phyloP scores from a whole-genome alignment of 495 filamentous ascomycete species.

The Penicillium salamii region DNA sequence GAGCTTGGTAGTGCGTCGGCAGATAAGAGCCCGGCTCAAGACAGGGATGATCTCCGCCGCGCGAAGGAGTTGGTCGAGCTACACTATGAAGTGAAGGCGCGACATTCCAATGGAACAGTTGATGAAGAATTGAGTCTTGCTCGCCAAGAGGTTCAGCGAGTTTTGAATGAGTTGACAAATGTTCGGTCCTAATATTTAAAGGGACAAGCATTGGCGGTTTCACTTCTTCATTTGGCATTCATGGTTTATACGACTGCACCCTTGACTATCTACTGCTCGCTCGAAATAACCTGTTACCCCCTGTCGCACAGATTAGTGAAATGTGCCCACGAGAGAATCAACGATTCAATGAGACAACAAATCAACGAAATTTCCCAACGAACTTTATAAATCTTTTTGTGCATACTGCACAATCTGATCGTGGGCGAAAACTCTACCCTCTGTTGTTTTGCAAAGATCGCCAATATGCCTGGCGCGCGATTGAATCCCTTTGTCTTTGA shows the following conservation, averaged over 20 bases:
- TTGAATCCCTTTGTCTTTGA: conserved; percentile 22
- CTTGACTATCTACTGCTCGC: neutral
- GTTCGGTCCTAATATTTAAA: neutral
- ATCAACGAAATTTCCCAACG: neutral
- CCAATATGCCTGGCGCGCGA: conserved; percentile 10
- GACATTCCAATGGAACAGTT: conserved; percentile 35
- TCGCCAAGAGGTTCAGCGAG: conserved; percentile 42
- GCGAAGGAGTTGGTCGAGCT: conserved; percentile 58
- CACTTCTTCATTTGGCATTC: too few relatives aligned
- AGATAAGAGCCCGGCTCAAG: conserved; percentile 3
- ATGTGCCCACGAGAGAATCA: neutral
- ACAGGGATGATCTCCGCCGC: conserved; percentile 44
- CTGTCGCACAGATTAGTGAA: neutral
- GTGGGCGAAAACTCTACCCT: conserved; percentile 22
- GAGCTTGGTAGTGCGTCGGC: neutral
- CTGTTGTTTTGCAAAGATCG: conserved; percentile 15
- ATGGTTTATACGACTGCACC: neutral
- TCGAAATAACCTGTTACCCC: neutral
- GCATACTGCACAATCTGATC: conserved; percentile 21
- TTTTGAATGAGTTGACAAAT: conserved; percentile 33
- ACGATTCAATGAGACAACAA: neutral
- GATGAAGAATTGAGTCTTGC: conserved; percentile 45
- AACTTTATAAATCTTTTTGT: neutral
- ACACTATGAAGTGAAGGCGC: conserved; percentile 54
- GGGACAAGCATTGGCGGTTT: neutral